Evolutionary conservation across 495 filamentous ascomycete species (phyloP).

Genomic region (Alectoria sarmentosa): DNA sequence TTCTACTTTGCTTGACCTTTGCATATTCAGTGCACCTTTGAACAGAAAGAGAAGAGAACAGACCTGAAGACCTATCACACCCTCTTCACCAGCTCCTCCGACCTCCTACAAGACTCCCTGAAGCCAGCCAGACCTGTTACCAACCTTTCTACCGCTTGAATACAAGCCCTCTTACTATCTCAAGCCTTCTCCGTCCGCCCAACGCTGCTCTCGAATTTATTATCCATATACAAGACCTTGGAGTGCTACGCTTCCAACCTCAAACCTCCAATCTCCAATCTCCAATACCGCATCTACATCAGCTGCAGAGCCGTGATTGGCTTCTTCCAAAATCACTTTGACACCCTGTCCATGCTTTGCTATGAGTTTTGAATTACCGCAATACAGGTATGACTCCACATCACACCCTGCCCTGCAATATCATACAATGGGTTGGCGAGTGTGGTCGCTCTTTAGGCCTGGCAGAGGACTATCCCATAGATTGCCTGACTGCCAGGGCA

Average conservation of each 20-base stretch:
- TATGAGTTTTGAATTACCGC: constrained; percentile 71
- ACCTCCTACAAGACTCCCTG: neutral
- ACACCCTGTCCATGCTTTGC: constrained; percentile 8
- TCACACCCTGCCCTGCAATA: neutral
- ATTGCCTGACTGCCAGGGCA: neutral
- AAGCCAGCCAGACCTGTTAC: neutral
- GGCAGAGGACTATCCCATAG: neutral
- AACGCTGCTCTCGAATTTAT: neutral
- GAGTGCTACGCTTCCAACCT: neutral
- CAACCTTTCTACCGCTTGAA: too few species aligned
- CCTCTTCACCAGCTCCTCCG: neutral
- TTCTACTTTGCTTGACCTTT: neutral
- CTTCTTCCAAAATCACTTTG: neutral
- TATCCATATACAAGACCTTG: neutral
- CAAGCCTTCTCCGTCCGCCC: neutral
- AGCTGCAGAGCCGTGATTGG: neutral
- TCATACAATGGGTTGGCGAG: neutral
- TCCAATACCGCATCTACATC: neutral
- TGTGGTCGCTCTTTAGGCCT: neutral
- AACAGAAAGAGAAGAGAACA: neutral
- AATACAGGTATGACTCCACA: constrained; percentile 55
- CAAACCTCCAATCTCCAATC: neutral
- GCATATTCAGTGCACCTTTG: neutral
- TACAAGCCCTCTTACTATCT: too few species aligned
- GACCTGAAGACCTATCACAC: neutral